Evolutionary conservation across 139 green algal species (phyloP), one percentile per base, ranked within the genome.

Genomic region (Auxenochlorella pyrenoidosa): DNA sequence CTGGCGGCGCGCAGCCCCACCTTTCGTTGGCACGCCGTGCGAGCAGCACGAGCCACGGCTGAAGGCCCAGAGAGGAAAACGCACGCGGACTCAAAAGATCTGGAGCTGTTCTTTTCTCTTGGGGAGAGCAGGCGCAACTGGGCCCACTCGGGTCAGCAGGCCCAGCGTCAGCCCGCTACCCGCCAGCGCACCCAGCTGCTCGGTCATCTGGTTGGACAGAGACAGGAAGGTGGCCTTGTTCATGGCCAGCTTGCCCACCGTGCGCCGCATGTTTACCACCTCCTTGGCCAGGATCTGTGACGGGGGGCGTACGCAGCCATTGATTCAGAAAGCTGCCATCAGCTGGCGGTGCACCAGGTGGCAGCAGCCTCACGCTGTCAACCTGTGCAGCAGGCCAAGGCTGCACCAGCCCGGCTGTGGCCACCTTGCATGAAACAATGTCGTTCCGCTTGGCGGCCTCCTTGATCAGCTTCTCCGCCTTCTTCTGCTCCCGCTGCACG

Each of bases 201-300:
- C 93, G 28, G 90, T 93, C 30, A 98, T 92, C 86, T 95, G 89
- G 18, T 92, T 93, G 83, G 87, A 91, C 38, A 98, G 93, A 60
- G 87, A 89, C 26, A 96, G 92, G 82, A 98, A 92, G 77, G 97
- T 95, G 15, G 96, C 96, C 79, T 98, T 98, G 87, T 98, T 96
- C 0, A 90, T 92, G 58, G 95, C 95, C 82, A 98, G 72, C 44
- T 92, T 89, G 15, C 75, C 82, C 0, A 97, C 83, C 36, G 40
- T 92, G 89, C 75, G 94, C 24, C 93, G 85, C 26, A 93, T 94
- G 47, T 95, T 90, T 26, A 98, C 83, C 3, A 98, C 87, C 86
- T 98, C 95, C 86, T 93, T 95, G 8, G 96, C 96, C 21, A 98
- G 71, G 5, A 93, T 82, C 93, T 96, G 89, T 58, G n/a, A 54